Base-by-base conservation (phyloP, 441 rosid genomes). In the Adansonia grandidieri region DNA sequence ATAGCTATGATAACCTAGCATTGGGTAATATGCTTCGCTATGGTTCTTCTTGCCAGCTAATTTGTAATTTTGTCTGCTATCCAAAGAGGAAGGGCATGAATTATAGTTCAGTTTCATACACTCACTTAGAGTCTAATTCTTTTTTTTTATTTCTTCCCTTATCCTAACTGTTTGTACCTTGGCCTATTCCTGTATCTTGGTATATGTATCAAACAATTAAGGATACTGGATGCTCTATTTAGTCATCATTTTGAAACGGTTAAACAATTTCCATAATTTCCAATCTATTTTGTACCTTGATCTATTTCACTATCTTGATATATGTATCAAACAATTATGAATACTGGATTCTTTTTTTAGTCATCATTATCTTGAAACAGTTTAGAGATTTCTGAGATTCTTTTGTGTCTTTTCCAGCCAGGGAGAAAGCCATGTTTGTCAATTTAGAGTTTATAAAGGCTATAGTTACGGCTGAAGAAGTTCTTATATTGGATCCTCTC, bases 361-460 rank as follows among this genome's bases (percentile, higher is more conserved):
- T 45, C 37, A 67, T 45, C n/a, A 17, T 67, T 42, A 44, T 67
- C 54, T 32, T 67, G 15, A 19, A 67, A 67, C 20, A 14, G 5
- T 63, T 32, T 14, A 15, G 47, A 64, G 9, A 58, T 58, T 20
- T 19, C 54, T 67, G 72, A 67, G 53, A 45, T 44, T 67, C 54
- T 22, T 77, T 66, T 54, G 6, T 22, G 45, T 54, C 9, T 51
- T 77, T 79, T 83, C 76, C 85, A 94, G 98, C 98, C 5, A 84
- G 97, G 82, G 99, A 96, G 85, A 96, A 83, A 81, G 96, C 98
- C 40, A 91, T 94, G 92, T 96, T 96, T 85, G 93, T 96, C 64
- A 94, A 94, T 86, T 78, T 94, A 82, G 97, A 93, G 89, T 90
- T 96, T 15, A 88, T 96, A 53, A 90, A 92, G 87, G 96, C 97